phyloP scores from a whole-genome alignment of 1,284 basidiomycete genomes.

The Leccinum griseonigrum region DNA sequence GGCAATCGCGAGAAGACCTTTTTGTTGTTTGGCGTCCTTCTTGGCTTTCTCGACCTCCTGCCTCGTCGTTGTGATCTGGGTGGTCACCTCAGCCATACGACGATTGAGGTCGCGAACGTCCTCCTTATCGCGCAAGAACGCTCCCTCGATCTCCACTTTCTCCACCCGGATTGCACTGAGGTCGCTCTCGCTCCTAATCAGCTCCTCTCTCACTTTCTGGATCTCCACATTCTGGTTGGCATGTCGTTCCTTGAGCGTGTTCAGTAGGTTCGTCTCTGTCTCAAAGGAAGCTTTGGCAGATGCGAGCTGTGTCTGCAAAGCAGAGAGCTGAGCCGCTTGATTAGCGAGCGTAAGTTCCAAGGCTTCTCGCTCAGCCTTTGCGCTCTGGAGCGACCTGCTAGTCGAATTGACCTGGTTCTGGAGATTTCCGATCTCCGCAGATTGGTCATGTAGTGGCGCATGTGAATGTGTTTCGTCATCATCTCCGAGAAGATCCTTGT shows the following conservation, averaged over 20 bases:
- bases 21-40: slow-evolving; percentile 95
- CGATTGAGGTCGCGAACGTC: slow-evolving; percentile 87
- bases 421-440: slow-evolving; percentile 82
- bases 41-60: slow-evolving; percentile 82
- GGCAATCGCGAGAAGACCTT: slow-evolving; percentile 90
- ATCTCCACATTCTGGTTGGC: slow-evolving; percentile 75
- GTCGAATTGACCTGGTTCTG: slow-evolving; percentile 86
- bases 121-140: slow-evolving; percentile 90
- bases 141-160: slow-evolving; percentile 90
- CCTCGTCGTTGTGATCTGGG: slow-evolving; percentile 73
- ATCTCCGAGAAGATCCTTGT: slow-evolving; percentile 65
- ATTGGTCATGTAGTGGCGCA: slow-evolving; percentile 61
- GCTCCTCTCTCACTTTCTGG: slow-evolving; percentile 72
- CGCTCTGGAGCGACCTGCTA: slow-evolving; percentile 60
- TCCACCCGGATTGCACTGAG: slow-evolving; percentile 87
- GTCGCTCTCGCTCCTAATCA: slow-evolving; percentile 92
- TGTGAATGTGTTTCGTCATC: slow-evolving; percentile 55
- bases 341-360: slow-evolving; percentile 58
- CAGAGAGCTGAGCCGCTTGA: slow-evolving; percentile 68
- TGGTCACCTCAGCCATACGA: slow-evolving; percentile 77
- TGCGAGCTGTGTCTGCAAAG: slow-evolving; percentile 72
- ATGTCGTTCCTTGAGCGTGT: slow-evolving; percentile 72
- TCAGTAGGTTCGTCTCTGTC: slow-evolving; percentile 76
- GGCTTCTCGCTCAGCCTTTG: slow-evolving; percentile 56
- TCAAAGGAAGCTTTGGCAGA: slow-evolving; percentile 82